A percentile compares a stretch with the other conserved stretches of the same genome.
Conservation (phyloP, 1,139 yeast genomes). For the Pichia cactophila region DNA sequence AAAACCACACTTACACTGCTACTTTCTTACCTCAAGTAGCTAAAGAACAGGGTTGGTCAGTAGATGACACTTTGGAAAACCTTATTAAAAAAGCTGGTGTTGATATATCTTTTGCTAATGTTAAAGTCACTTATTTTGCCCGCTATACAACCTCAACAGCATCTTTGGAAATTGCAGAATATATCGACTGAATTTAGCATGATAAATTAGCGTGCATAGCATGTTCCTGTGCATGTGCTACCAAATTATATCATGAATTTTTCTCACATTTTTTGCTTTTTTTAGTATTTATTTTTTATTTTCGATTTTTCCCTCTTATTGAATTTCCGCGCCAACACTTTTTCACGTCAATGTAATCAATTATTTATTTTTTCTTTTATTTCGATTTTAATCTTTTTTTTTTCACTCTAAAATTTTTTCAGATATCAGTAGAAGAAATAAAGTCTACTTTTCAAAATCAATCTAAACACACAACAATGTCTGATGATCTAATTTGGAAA, state of each 20-base stretch:
- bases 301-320: background rate
- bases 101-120: slow-evolving; percentile 10
- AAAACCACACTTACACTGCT: slow-evolving; percentile 31
- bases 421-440: background rate
- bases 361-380: background rate
- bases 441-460: too few species aligned
- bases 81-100: slow-evolving; percentile 68
- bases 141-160: background rate
- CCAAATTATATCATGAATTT: too few species aligned
- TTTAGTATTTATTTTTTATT: background rate
- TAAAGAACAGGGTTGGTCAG: slow-evolving; percentile 79
- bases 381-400: background rate
- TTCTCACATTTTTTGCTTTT: too few species aligned
- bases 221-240: too few species aligned
- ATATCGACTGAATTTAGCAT: background rate
- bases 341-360: background rate
- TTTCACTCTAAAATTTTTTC: background rate
- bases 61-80: slow-evolving; percentile 60
- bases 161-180: background rate
- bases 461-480: slow-evolving; percentile 6
- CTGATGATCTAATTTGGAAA: slow-evolving; percentile 43
- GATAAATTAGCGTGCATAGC: too few species aligned
- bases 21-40: slow-evolving; percentile 92
- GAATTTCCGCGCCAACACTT: background rate
- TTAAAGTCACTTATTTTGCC: slow-evolving; percentile 17